Base-by-base conservation (phyloP, 1,284 basidiomycete species). In the Cutaneotrichosporon cutaneum region DNA sequence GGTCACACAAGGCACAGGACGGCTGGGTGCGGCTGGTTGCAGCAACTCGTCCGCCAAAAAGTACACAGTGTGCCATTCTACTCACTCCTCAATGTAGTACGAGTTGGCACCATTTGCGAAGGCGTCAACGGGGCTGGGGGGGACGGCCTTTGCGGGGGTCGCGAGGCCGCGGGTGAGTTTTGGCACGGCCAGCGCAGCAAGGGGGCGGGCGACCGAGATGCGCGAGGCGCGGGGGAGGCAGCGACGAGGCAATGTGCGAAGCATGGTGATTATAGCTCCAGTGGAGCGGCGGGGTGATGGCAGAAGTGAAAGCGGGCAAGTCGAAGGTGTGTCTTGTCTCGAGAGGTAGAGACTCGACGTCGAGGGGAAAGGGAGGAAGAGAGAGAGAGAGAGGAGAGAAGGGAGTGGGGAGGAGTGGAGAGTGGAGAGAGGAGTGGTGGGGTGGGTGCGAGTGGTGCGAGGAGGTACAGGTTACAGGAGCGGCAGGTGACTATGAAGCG, bases 31-130 rank as follows among this genome's bases (percentile, higher is more conserved):
- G 7, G 13, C 5, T 2, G 7, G 18, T 4, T 18, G 18, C 13
- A 36, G n/a, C n/a, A n/a, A n/a, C n/a, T n/a, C 35, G 35, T 13
- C 13, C 35, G 13, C 35, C 35, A 1, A 36, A 36, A 36, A 36
- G n/a, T n/a, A 4, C 36, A 13, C 5, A n/a, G n/a, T n/a, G 30
- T 30, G 30, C 30, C 30, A 30, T 36, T 9, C 26, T 9, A 75
- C 80, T 72, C 63, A 81, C 82, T 95, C 92, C 75, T 97, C 94
- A 51, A 89, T 90, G 77, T 99, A 98, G 83, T 95, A 94, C 45
- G 91, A 84, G 81, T 96, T 96, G 52, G 88, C 92, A 58, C 92
- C 92, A 68, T 90, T 94, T 24, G 92, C 92, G 76, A 95, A 94
- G 21, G 85, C 62, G 70, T 82, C 82, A 61, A 77, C 78, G 36